phyloP scores from a whole-genome alignment of 257 asterid species.

The Scutellaria minor region DNA sequence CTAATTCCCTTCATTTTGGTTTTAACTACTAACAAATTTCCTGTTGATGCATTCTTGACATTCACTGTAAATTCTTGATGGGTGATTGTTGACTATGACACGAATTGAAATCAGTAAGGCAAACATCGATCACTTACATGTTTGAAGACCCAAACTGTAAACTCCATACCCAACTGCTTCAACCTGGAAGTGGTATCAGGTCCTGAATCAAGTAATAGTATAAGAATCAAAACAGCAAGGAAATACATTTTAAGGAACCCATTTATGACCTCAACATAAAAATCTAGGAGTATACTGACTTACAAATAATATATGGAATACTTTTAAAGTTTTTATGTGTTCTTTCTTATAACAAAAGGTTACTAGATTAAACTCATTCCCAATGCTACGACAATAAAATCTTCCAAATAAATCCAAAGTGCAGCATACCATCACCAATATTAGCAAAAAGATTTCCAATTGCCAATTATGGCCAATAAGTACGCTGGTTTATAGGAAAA shows the following conservation, averaged over 20 bases:
- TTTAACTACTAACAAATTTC: background rate
- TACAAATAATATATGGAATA: slow-evolving; percentile 22
- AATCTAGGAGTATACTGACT: slow-evolving; percentile 1
- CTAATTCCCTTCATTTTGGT: background rate
- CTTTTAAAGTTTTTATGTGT: background rate
- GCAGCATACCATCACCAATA: slow-evolving; percentile 12
- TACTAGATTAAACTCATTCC: slow-evolving; percentile 16
- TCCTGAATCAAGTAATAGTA: slow-evolving; percentile 56
- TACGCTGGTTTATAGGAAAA: slow-evolving; percentile 13
- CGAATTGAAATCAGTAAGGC: slow-evolving; percentile 21
- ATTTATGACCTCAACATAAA: slow-evolving; percentile 27
- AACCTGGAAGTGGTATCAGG: slow-evolving; percentile 86
- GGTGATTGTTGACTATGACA: slow-evolving; percentile 25
- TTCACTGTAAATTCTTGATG: slow-evolving; percentile 20
- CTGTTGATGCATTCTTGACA: slow-evolving; percentile 22
- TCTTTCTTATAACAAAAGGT: slow-evolving; percentile 20
- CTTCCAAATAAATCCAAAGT: background rate
- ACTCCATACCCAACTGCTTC: slow-evolving; percentile 98
- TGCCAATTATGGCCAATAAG: slow-evolving; percentile 14
- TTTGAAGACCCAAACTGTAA: slow-evolving; percentile 98
- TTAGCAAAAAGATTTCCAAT: background rate
- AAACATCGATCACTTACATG: slow-evolving; percentile 64
- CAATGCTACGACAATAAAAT: slow-evolving; percentile 7
- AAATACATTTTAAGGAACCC: slow-evolving; percentile 30
- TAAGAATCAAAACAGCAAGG: slow-evolving; percentile 28